Percentiles rank a stretch among this genome's conserved stretches.
Conservation (phyloP, 2,329 filamentous ascomycete genomes). For the Botryotinia narcissicola region DNA sequence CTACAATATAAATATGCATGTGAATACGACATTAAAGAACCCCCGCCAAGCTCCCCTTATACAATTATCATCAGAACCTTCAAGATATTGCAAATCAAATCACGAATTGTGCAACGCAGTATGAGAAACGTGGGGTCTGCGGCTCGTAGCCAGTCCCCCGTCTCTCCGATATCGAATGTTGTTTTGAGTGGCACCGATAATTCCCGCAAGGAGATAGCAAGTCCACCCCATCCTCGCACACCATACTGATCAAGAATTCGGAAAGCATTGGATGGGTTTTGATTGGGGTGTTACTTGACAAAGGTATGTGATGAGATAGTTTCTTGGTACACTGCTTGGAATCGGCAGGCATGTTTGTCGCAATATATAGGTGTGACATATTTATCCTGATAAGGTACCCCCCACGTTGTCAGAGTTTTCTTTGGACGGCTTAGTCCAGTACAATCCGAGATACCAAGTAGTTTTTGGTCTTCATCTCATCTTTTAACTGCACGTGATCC, state of each 20-base stretch:
- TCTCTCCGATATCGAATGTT: slow-evolving; percentile 17
- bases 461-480: neutral
- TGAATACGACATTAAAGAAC: neutral
- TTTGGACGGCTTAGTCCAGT: neutral
- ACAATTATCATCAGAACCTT: neutral
- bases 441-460: neutral
- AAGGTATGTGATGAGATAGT: neutral
- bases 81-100: slow-evolving; percentile 13
- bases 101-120: slow-evolving; percentile 9
- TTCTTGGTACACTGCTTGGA: slow-evolving; percentile 11
- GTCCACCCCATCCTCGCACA: neutral
- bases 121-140: slow-evolving; percentile 15
- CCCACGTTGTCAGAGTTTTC: neutral
- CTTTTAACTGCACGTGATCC: neutral
- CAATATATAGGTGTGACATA: neutral
- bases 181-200: neutral
- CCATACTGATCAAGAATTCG: neutral
- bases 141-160: slow-evolving; percentile 10
- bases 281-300: slow-evolving; percentile 1
- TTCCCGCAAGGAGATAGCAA: slow-evolving; percentile 7
- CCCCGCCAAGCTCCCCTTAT: neutral
- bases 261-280: neutral
- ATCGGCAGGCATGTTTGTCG: neutral
- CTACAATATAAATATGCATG: neutral
- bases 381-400: neutral